Conservation (phyloP, 345 rosid genomes). For the Toxicodendron radicans region DNA sequence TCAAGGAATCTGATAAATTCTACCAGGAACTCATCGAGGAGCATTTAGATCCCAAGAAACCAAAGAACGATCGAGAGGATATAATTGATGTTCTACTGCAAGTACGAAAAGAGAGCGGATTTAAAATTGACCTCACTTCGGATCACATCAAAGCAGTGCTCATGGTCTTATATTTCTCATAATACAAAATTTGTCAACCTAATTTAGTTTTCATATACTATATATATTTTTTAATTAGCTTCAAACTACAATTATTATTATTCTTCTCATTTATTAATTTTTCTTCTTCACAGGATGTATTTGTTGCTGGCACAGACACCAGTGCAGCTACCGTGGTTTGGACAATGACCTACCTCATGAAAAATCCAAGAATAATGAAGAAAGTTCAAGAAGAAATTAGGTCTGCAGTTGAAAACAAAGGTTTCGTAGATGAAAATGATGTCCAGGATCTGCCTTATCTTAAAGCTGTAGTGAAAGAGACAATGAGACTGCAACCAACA, state of each 20-base stretch:
- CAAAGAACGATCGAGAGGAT: slow-evolving; percentile 31
- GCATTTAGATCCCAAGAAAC: slow-evolving; percentile 28
- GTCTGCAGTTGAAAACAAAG: slow-evolving; percentile 18
- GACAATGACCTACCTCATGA: slow-evolving; percentile 41
- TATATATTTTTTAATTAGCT: too few species aligned
- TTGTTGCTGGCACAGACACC: slow-evolving; percentile 34
- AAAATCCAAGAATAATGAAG: slow-evolving; percentile 29
- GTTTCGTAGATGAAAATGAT: slow-evolving; percentile 35
- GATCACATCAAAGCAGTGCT: slow-evolving; percentile 56
- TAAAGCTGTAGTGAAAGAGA: slow-evolving; percentile 33
- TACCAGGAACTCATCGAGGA: slow-evolving; percentile 40
- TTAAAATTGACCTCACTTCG: slow-evolving; percentile 24
- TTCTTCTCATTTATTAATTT: too few species aligned
- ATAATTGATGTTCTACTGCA: slow-evolving; percentile 41
- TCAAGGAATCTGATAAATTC: slow-evolving; percentile 37
- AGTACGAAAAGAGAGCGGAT: slow-evolving; percentile 21
- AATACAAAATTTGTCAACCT: too few species aligned
- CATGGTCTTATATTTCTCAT: slow-evolving; percentile 28
- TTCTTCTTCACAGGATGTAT: slow-evolving; percentile 25
- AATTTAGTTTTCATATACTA: too few species aligned
- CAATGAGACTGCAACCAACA: slow-evolving; percentile 17
- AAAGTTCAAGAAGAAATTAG: slow-evolving; percentile 36
- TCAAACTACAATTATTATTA: too few species aligned
- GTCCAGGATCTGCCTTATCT: slow-evolving; percentile 28
- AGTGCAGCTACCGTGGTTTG: slow-evolving; percentile 28